A percentile compares a stretch with the other conserved stretches of the same genome.
These are phyloP conservation scores for Moringa oleifera DNA, from an alignment of 345 rosid genomes.

Conservation along the genomic window DNA sequence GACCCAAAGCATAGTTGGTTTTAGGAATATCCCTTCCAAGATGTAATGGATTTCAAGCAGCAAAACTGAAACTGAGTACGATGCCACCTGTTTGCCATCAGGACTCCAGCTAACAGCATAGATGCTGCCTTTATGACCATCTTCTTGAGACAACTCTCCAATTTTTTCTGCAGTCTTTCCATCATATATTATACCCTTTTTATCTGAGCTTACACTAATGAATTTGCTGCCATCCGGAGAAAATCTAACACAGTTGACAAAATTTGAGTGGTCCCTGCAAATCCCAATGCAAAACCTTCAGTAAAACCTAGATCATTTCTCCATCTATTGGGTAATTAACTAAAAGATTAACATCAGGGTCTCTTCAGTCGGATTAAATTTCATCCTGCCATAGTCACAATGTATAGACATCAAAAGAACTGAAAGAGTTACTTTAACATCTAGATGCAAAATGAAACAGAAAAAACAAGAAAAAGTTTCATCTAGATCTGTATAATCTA, in stretches of 20 bases:
- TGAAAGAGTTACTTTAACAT: too few relatives aligned
- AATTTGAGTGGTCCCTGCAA: slow-evolving; percentile 83
- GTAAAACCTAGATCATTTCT: slow-evolving; percentile 4
- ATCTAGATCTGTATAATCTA: too few relatives aligned
- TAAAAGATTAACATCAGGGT: too few relatives aligned
- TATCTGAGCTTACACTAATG: slow-evolving; percentile 87
- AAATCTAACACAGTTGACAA: slow-evolving; percentile 85
- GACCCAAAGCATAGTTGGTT: too few relatives aligned
- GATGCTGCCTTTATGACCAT: slow-evolving; percentile 86
- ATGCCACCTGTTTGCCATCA: slow-evolving; percentile 77
- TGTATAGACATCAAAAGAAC: too few relatives aligned
- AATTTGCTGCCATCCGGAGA: slow-evolving; percentile 91
- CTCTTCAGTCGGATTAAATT: too few relatives aligned
- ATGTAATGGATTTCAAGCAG: slow-evolving; percentile 1
- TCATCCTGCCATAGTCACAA: too few relatives aligned
- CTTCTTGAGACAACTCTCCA: slow-evolving; percentile 66
- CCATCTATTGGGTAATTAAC: neutral
- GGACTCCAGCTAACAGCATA: slow-evolving; percentile 95
- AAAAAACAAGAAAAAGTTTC: too few relatives aligned
- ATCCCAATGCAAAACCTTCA: slow-evolving; percentile 13
- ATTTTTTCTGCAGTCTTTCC: slow-evolving; percentile 73
- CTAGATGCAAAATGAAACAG: too few relatives aligned
- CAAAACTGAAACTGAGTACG: neutral
- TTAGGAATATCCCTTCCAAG: neutral
- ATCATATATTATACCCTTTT: slow-evolving; percentile 74